These are phyloP conservation scores for Mycena vulgaris DNA, from an alignment of 768 basidiomycete species.

Conservation along the genomic window DNA sequence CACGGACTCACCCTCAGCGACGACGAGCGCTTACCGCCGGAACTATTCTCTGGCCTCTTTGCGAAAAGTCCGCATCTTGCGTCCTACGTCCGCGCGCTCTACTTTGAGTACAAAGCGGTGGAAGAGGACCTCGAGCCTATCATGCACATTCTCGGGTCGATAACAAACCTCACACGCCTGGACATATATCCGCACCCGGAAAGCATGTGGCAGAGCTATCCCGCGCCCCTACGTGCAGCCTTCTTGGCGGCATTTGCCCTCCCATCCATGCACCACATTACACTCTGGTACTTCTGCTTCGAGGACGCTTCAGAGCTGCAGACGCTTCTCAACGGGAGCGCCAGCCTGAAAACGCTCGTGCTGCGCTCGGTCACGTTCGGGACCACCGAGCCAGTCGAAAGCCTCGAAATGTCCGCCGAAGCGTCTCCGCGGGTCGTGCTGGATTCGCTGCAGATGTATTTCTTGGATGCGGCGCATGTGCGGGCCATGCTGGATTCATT, in stretches of 20 bases:
- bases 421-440: constrained; percentile 2
- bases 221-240: not conserved
- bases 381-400: not conserved
- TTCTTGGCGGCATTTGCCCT: constrained; percentile 8
- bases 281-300: constrained; percentile 27
- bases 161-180: constrained; percentile 15
- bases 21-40: constrained; percentile 1
- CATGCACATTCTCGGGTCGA: constrained; percentile 13
- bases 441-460: constrained; percentile 29
- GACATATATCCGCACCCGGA: constrained; percentile 12
- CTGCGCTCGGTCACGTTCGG: constrained; percentile 12
- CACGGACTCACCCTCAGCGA: constrained; percentile 21
- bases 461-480: constrained; percentile 6
- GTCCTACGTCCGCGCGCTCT: constrained; percentile 18
- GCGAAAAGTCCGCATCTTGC: constrained; percentile 19
- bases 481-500: constrained; percentile 16
- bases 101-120: constrained; percentile 8
- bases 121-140: not conserved
- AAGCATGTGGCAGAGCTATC: not conserved
- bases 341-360: constrained; percentile 26
- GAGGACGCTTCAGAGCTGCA: constrained; percentile 23
- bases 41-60: not conserved
- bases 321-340: not conserved
- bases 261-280: constrained; percentile 25
- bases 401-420: not conserved